A percentile compares a stretch with the other conserved stretches of the same genome.
Evolutionary conservation across 2,329 filamentous ascomycete genomes (phyloP).

Genomic region (Huntiella abstrusa): DNA sequence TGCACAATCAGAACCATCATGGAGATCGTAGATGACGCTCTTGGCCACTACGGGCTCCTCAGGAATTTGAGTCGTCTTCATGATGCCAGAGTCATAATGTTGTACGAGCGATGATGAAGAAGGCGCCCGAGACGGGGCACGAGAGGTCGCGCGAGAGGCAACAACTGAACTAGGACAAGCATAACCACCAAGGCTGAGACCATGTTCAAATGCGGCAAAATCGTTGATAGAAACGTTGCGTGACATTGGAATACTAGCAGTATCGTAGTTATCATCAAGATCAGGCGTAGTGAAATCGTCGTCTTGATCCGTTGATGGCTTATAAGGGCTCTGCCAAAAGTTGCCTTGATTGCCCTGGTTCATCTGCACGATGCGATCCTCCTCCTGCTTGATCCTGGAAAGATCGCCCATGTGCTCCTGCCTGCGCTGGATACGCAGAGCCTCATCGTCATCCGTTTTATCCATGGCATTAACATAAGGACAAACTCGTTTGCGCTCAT

Average conservation of each 20-base stretch:
- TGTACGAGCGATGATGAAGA: conserved; percentile 24
- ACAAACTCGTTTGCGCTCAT: conserved; percentile 63
- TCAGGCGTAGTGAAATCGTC: neutral
- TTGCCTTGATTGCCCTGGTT: conserved; percentile 57
- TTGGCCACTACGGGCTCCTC: conserved; percentile 1
- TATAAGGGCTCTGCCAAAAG: conserved; percentile 20
- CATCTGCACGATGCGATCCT: conserved; percentile 21
- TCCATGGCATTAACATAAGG: conserved; percentile 11
- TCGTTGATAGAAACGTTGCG: conserved; percentile 25
- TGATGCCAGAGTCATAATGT: conserved; percentile 3
- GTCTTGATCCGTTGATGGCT: neutral
- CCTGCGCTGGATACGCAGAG: conserved; percentile 38
- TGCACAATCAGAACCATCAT: conserved; percentile 22
- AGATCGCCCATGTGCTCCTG: conserved; percentile 40
- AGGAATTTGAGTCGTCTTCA: neutral
- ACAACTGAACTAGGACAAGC: conserved; percentile 23
- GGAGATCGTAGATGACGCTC: conserved; percentile 18
- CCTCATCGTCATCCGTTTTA: conserved; percentile 26
- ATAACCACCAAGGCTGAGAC: conserved; percentile 9
- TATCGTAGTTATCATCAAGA: conserved; percentile 21
- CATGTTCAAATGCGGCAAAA: conserved; percentile 19
- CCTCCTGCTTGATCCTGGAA: conserved; percentile 36
- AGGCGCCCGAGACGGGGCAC: conserved; percentile 27
- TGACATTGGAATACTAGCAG: conserved; percentile 22
- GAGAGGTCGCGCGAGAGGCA: conserved; percentile 24